Evolutionary conservation across 495 filamentous ascomycete genomes (phyloP).

Genomic region (Annulohypoxylon nitens): DNA sequence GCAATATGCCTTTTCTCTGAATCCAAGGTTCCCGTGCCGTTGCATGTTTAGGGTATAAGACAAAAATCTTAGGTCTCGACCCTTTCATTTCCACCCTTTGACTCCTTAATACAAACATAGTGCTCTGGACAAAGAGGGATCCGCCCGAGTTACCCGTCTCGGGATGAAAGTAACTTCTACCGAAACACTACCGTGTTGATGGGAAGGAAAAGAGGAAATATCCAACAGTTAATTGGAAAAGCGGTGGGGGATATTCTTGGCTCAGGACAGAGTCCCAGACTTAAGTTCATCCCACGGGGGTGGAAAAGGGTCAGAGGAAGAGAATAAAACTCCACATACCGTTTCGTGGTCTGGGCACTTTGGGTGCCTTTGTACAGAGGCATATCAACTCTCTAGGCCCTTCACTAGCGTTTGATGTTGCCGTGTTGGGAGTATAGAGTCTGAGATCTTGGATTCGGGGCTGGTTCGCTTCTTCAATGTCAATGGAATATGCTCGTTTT

Average conservation of each 20-base stretch:
- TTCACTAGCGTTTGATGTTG: constrained; percentile 48
- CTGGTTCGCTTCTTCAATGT: constrained; percentile 60
- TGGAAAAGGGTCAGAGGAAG: constrained; percentile 41
- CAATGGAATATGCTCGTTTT: constrained; percentile 64
- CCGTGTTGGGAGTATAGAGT: constrained; percentile 53
- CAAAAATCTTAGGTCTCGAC: constrained; percentile 43
- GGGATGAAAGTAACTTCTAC: constrained; percentile 27
- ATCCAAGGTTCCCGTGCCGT: constrained; percentile 22
- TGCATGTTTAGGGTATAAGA: constrained; percentile 26
- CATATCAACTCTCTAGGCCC: constrained; percentile 71
- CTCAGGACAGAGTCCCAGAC: constrained; percentile 16
- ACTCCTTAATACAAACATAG: constrained; percentile 35
- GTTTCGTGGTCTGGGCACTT: constrained; percentile 94
- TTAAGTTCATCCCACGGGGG: constrained; percentile 27
- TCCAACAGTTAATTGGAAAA: constrained; percentile 36
- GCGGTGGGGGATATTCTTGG: constrained; percentile 17
- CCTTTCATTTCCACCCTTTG: constrained; percentile 50
- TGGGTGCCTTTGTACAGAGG: constrained; percentile 92
- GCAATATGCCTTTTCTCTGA: constrained; percentile 15
- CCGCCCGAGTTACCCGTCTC: constrained; percentile 43
- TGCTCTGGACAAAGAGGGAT: constrained; percentile 35
- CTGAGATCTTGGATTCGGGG: constrained; percentile 58
- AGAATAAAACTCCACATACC: constrained; percentile 71
- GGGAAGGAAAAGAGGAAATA: constrained; percentile 35
- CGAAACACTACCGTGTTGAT: constrained; percentile 26